A percentile compares a stretch with the other conserved stretches of the same genome.
These are phyloP conservation scores for Amaranthus tricolor DNA, from an alignment of 179 eudicot genomes.

Conservation along the genomic window DNA sequence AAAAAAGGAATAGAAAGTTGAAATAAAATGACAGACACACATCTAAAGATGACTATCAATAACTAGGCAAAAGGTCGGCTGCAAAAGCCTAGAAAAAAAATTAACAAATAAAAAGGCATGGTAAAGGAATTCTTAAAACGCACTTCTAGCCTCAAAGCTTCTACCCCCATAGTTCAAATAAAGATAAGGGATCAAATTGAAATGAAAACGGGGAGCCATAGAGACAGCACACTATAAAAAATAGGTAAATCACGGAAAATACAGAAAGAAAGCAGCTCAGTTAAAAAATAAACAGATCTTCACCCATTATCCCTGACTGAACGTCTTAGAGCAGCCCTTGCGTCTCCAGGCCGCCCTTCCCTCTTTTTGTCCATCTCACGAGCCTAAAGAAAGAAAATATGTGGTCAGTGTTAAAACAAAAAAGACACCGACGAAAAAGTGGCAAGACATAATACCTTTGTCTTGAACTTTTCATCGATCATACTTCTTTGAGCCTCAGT, in stretches of 20 bases:
- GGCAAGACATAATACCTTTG: constrained; percentile 49
- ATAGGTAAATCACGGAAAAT: constrained; percentile 1
- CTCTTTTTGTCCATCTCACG: constrained; percentile 96
- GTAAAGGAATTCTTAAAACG: no score
- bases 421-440: neutral
- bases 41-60: neutral
- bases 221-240: neutral
- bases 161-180: neutral
- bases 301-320: constrained; percentile 97
- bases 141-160: neutral
- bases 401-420: constrained; percentile 12
- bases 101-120: no score
- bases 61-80: neutral
- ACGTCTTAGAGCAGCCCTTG: constrained; percentile 76
- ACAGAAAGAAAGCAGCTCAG: constrained; percentile 4
- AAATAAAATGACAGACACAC: neutral
- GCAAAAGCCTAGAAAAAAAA: no score
- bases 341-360: constrained; percentile 97
- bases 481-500: constrained; percentile 96
- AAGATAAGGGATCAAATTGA: neutral
- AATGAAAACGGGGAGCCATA: neutral
- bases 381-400: constrained; percentile 41
- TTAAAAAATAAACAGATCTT: constrained; percentile 13
- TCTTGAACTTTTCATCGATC: constrained; percentile 94
- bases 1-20: neutral